A percentile compares a stretch with the other conserved stretches of the same genome.
Evolutionary conservation across 2,329 filamentous ascomycete genomes (phyloP).

Genomic region (Arthrobotrys megalospora): DNA sequence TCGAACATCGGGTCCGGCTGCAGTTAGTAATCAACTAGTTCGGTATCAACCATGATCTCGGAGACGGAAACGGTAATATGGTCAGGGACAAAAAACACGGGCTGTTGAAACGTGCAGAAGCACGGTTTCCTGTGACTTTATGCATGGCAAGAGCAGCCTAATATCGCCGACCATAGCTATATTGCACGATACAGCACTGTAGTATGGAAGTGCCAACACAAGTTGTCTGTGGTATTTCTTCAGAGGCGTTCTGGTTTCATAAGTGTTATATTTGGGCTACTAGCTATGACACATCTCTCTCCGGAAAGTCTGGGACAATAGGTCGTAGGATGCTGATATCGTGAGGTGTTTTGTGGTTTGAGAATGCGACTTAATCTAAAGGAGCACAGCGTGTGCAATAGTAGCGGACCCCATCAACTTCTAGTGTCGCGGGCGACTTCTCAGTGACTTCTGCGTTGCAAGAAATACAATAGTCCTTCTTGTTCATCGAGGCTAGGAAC

Average conservation of each 20-base stretch:
- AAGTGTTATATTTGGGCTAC: no score
- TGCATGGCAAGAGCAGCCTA: constrained; percentile 29
- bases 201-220: background rate
- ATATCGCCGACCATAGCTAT: background rate
- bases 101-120: constrained; percentile 18
- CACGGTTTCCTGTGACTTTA: constrained; percentile 24
- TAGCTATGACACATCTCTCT: no score
- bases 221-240: background rate
- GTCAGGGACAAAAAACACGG: constrained; percentile 4
- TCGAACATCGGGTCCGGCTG: constrained; percentile 10
- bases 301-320: no score
- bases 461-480: background rate
- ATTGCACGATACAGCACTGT: no score
- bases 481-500: no score
- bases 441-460: background rate
- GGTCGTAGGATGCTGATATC: no score
- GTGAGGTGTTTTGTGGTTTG: no score
- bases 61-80: constrained; percentile 8
- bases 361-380: no score
- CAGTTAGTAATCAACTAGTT: constrained; percentile 9
- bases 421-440: constrained; percentile 1
- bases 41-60: background rate
- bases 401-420: background rate
- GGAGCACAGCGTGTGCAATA: background rate
- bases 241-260: background rate